Evolutionary conservation across 805 yeast genomes (phyloP).

Genomic region (Torulaspora gathmanii): DNA sequence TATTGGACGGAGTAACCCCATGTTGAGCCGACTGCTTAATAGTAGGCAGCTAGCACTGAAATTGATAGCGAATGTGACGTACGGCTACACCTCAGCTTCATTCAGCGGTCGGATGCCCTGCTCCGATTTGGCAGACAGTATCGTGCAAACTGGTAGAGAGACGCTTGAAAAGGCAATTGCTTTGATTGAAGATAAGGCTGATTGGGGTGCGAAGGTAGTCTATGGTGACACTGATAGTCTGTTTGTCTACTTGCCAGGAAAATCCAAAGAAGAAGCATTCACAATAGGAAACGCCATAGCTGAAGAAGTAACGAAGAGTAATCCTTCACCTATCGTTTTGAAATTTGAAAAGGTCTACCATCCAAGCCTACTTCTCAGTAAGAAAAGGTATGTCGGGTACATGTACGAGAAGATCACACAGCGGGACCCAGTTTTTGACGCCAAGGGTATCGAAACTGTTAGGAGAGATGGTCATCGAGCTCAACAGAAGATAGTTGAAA

Average conservation of each 20-base stretch:
- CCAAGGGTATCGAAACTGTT: slow-evolving; percentile 94
- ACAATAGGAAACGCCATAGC: slow-evolving; percentile 69
- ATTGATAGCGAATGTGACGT: slow-evolving; percentile 89
- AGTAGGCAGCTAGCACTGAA: slow-evolving; percentile 84
- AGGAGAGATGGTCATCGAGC: slow-evolving; percentile 94
- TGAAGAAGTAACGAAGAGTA: slow-evolving; percentile 49
- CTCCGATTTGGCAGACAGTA: slow-evolving; percentile 89
- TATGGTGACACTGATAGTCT: slow-evolving; percentile 96
- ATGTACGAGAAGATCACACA: slow-evolving; percentile 60
- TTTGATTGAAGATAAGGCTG: slow-evolving; percentile 51
- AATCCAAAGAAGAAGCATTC: slow-evolving; percentile 72
- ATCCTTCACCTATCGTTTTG: slow-evolving; percentile 77
- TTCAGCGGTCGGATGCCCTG: slow-evolving; percentile 98
- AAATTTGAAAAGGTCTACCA: slow-evolving; percentile 92
- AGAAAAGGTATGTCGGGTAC: slow-evolving; percentile 89
- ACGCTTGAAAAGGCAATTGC: slow-evolving; percentile 67
- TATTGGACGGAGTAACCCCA: slow-evolving; percentile 36
- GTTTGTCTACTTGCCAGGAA: slow-evolving; percentile 87
- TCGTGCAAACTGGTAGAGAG: slow-evolving; percentile 88
- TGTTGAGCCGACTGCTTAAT: slow-evolving; percentile 53
- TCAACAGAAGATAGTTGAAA: slow-evolving; percentile 75
- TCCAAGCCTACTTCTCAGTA: slow-evolving; percentile 76
- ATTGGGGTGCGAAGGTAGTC: slow-evolving; percentile 87
- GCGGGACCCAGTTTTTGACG: slow-evolving; percentile 68
- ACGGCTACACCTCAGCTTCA: slow-evolving; percentile 92